Evolutionary conservation across 2,329 filamentous ascomycete genomes (phyloP).

Genomic region (Epichloe festucae): DNA sequence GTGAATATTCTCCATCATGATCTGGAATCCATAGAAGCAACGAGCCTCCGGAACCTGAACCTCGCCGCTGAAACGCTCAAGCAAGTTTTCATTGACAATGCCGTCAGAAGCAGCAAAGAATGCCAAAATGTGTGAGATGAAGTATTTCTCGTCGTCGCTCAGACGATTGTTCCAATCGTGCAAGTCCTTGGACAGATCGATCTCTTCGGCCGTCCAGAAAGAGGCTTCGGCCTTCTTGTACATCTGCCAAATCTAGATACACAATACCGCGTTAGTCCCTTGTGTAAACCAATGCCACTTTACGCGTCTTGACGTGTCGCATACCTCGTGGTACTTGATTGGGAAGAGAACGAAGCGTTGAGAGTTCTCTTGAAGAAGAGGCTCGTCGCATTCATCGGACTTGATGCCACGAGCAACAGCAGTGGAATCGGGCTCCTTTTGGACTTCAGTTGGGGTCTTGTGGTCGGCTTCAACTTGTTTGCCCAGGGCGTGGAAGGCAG

Average conservation of each 20-base stretch:
- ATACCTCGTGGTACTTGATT: constrained; percentile 97
- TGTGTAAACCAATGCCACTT: constrained; percentile 31
- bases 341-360: constrained; percentile 96
- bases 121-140: constrained; percentile 94
- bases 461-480: constrained; percentile 48
- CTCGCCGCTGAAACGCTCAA: constrained; percentile 94
- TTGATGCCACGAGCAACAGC: constrained; percentile 41
- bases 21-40: constrained; percentile 99
- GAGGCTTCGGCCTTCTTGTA: constrained; percentile 99
- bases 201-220: constrained; percentile 99
- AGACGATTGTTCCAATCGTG: constrained; percentile 99
- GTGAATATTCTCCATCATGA: constrained; percentile 99
- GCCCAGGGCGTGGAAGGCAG: constrained; percentile 37
- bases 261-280: not conserved
- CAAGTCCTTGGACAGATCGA: constrained; percentile 95
- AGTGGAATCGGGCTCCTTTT: constrained; percentile 22
- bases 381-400: constrained; percentile 67
- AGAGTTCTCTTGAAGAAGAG: constrained; percentile 87
- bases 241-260: constrained; percentile 90
- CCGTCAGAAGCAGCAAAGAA: constrained; percentile 99
- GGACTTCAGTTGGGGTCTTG: constrained; percentile 37
- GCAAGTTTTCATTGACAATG: constrained; percentile 98
- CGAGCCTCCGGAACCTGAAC: constrained; percentile 96
- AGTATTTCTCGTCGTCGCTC: constrained; percentile 95
- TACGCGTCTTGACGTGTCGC: constrained; percentile 55